These are phyloP conservation scores for Aphanomyces cochlioides DNA, from an alignment of 352 stramenopile genomes.

Conservation along the genomic window DNA sequence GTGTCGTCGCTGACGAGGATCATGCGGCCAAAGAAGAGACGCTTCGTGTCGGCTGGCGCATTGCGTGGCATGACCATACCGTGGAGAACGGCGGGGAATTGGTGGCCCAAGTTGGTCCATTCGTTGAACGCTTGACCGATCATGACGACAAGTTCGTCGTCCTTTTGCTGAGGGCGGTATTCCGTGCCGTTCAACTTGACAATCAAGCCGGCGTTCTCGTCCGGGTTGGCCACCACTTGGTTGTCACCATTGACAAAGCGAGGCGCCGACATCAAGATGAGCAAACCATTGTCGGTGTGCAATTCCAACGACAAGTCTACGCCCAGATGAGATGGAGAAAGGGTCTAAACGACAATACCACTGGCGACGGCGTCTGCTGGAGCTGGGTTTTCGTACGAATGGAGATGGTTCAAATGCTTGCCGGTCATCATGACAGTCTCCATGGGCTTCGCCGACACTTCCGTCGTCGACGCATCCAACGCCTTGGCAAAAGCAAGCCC, in stretches of 20 bases:
- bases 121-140: conserved; percentile 65
- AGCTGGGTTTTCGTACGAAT: conserved; percentile 46
- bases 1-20: conserved; percentile 5
- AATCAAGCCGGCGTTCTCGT: conserved; percentile 52
- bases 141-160: conserved; percentile 79
- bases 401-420: conserved; percentile 77
- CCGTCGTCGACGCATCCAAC: conserved; percentile 2
- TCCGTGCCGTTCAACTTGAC: conserved; percentile 58
- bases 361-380: neutral
- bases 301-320: conserved; percentile 60
- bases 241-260: conserved; percentile 59
- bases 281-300: conserved; percentile 71
- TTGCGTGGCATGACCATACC: conserved; percentile 58
- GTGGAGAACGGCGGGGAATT: conserved; percentile 60
- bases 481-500: conserved; percentile 3
- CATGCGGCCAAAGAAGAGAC: conserved; percentile 27
- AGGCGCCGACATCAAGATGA: conserved; percentile 71
- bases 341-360: neutral
- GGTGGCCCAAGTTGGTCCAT: conserved; percentile 42
- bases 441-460: neutral
- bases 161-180: conserved; percentile 53
- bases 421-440: conserved; percentile 50
- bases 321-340: neutral
- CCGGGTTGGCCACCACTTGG: conserved; percentile 45
- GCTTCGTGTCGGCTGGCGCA: conserved; percentile 4